Conservation (phyloP, 2,329 filamentous ascomycete genomes). For the Tolypocladium ovalisporum region DNA sequence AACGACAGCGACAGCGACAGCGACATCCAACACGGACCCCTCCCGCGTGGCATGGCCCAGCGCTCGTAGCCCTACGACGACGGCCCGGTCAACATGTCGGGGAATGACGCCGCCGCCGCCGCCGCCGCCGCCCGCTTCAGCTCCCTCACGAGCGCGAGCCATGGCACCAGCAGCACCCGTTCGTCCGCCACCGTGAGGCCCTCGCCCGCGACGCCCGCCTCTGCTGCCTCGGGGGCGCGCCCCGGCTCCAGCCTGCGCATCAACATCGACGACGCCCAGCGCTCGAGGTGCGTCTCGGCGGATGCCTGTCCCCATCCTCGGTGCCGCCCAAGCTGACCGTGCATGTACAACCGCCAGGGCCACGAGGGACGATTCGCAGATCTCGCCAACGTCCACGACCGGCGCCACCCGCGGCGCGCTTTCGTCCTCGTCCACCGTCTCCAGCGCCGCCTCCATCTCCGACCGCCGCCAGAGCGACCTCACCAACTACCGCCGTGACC, state of each 20-base stretch:
- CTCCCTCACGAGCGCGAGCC: slow-evolving; percentile 27
- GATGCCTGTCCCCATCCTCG: slow-evolving; percentile 3
- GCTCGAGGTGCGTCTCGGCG: slow-evolving; percentile 22
- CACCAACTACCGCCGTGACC: slow-evolving; percentile 60
- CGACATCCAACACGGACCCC: slow-evolving; percentile 3
- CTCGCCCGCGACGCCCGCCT: slow-evolving; percentile 20
- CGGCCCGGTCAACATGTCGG: slow-evolving; percentile 49
- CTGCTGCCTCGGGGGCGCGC: slow-evolving; percentile 15
- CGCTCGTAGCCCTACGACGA: slow-evolving; percentile 13
- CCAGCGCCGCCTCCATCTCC: slow-evolving; percentile 28
- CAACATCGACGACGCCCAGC: slow-evolving; percentile 32
- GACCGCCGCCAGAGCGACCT: slow-evolving; percentile 51
- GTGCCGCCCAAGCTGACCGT: background rate
- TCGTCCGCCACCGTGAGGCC: slow-evolving; percentile 55
- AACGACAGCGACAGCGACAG: too few relatives aligned
- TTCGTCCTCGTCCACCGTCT: slow-evolving; percentile 33
- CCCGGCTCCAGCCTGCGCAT: slow-evolving; percentile 16
- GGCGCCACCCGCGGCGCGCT: slow-evolving; percentile 29
- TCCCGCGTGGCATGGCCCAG: slow-evolving; percentile 18
- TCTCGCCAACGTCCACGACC: slow-evolving; percentile 38
- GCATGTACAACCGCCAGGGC: slow-evolving; percentile 8
- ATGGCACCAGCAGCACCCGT: slow-evolving; percentile 54
- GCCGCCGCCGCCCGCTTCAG: slow-evolving; percentile 47
- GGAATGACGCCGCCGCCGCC: slow-evolving; percentile 48
- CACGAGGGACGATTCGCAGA: slow-evolving; percentile 28